Conservation (phyloP, 768 basidiomycete genomes). For the Tylopilus vinaceipallidus region DNA sequence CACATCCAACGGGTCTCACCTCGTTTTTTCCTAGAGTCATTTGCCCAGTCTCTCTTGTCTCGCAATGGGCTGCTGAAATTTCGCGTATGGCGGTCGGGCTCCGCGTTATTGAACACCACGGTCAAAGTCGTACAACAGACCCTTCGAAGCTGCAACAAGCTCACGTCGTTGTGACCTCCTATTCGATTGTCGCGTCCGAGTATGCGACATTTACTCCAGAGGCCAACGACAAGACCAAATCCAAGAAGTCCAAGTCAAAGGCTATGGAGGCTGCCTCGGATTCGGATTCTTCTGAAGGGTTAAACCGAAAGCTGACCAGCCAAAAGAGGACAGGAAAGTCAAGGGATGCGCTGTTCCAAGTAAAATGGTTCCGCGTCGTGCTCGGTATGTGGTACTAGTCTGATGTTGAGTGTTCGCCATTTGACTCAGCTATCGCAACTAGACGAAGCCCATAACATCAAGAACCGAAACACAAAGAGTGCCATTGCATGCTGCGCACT, state of each 20-base stretch:
- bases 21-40: slow-evolving; percentile 57
- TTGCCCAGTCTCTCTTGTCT: slow-evolving; percentile 82
- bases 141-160: slow-evolving; percentile 48
- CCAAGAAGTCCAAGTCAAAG: slow-evolving; percentile 40
- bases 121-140: slow-evolving; percentile 67
- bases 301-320: slow-evolving; percentile 38
- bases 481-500: slow-evolving; percentile 78
- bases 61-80: slow-evolving; percentile 90
- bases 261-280: slow-evolving; percentile 26
- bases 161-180: slow-evolving; percentile 85
- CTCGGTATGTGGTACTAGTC: slow-evolving; percentile 52
- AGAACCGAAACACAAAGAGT: slow-evolving; percentile 77
- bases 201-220: slow-evolving; percentile 50
- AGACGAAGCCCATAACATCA: slow-evolving; percentile 96
- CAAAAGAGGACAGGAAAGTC: slow-evolving; percentile 45
- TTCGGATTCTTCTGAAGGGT: slow-evolving; percentile 38
- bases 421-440: background rate
- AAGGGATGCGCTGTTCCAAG: slow-evolving; percentile 67
- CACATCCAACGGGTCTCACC: background rate
- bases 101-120: slow-evolving; percentile 82
- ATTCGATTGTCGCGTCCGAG: slow-evolving; percentile 81
- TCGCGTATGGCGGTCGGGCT: slow-evolving; percentile 65
- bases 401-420: background rate
- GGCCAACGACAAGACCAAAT: slow-evolving; percentile 55
- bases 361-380: slow-evolving; percentile 84